phyloP scores from a whole-genome alignment of 2,329 filamentous ascomycete species.

The Beauveria bassiana region DNA sequence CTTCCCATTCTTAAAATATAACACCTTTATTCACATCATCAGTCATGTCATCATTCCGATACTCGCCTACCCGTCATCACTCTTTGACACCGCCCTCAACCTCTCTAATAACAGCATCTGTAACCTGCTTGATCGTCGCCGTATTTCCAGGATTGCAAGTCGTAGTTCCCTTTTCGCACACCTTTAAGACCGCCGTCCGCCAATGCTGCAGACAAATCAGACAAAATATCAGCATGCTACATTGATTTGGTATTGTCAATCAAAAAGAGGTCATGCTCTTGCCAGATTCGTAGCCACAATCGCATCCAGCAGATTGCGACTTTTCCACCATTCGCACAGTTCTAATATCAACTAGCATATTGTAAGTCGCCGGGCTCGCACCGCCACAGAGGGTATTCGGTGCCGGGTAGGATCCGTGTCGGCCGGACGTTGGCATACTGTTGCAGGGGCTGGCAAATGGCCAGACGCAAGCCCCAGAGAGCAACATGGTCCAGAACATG shows the following conservation, averaged over 20 bases:
- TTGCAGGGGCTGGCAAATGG: constrained; percentile 56
- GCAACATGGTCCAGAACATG: constrained; percentile 58
- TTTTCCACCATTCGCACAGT: constrained; percentile 56
- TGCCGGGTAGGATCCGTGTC: constrained; percentile 52
- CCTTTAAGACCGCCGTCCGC: constrained; percentile 39
- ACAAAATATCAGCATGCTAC: too few relatives aligned
- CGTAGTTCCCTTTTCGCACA: constrained; percentile 48
- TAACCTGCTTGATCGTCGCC: constrained; percentile 29
- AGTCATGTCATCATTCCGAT: too few relatives aligned
- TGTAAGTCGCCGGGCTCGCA: constrained; percentile 31
- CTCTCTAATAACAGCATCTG: constrained; percentile 23
- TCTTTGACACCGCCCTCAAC: constrained; percentile 15
- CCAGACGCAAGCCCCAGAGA: constrained; percentile 56
- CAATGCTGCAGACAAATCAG: too few relatives aligned
- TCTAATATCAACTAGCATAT: constrained; percentile 63
- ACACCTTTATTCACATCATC: too few relatives aligned
- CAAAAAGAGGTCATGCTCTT: too few relatives aligned
- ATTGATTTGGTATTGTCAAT: too few relatives aligned
- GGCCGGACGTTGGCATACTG: constrained; percentile 61
- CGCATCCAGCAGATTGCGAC: constrained; percentile 50
- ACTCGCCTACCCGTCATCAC: neutral
- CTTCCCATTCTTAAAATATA: too few relatives aligned
- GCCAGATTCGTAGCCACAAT: constrained; percentile 51
- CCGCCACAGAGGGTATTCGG: constrained; percentile 47
- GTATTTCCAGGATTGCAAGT: constrained; percentile 47